Conservation (phyloP, 2,329 filamentous ascomycete species). For the Dactylellina drechsleri region DNA sequence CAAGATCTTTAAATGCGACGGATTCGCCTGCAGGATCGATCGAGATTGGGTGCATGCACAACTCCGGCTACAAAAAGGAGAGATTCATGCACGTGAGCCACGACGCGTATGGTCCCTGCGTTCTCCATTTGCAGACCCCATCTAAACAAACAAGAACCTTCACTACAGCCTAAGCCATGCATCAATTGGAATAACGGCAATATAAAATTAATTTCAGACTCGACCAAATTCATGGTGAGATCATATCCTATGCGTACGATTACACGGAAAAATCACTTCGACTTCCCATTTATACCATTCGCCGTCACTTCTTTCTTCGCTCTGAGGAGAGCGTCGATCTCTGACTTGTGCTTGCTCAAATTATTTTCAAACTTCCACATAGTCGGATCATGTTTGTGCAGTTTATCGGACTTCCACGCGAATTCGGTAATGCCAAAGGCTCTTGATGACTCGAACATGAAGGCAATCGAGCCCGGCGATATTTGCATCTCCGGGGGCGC, state of each 20-base stretch:
- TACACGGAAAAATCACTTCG: background rate
- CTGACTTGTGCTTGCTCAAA: conserved; percentile 66
- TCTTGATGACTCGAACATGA: conserved; percentile 75
- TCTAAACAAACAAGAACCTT: too few species aligned
- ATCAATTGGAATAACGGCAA: too few species aligned
- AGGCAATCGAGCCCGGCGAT: conserved; percentile 71
- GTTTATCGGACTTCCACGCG: conserved; percentile 69
- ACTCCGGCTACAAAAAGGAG: too few species aligned
- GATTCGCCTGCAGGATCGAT: too few species aligned
- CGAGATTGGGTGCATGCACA: too few species aligned
- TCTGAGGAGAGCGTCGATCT: conserved; percentile 65
- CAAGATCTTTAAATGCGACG: too few species aligned
- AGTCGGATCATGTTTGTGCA: conserved; percentile 67
- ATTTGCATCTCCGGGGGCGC: conserved; percentile 69
- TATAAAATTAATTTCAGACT: too few species aligned
- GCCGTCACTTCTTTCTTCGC: conserved; percentile 60
- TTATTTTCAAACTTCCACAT: conserved; percentile 67
- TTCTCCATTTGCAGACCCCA: too few species aligned
- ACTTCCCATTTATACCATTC: conserved; percentile 29
- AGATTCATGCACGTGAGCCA: too few species aligned
- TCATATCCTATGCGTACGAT: background rate
- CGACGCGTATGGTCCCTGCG: too few species aligned
- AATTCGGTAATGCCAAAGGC: conserved; percentile 79
- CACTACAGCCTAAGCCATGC: too few species aligned
- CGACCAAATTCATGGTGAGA: too few species aligned